phyloP scores from a whole-genome alignment of 495 filamentous ascomycete species.

The Aspergillus indologenus region DNA sequence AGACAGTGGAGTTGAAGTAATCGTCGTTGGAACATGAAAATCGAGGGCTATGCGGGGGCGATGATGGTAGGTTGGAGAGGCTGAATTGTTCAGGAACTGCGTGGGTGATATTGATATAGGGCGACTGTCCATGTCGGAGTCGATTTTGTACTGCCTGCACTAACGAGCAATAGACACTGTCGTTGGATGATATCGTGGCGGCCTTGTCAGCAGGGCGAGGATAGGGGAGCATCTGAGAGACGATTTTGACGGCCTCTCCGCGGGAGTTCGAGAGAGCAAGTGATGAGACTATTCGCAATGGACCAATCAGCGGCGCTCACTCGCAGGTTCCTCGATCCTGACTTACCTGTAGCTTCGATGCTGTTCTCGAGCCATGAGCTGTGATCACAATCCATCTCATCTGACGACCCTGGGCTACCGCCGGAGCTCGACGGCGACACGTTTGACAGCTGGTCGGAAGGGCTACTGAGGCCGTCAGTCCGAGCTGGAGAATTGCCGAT shows the following conservation, averaged over 20 bases:
- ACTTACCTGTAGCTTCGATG: slow-evolving; percentile 42
- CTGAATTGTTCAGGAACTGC: slow-evolving; percentile 62
- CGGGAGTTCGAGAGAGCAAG: slow-evolving; percentile 33
- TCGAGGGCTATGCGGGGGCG: slow-evolving; percentile 58
- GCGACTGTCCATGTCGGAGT: slow-evolving; percentile 42
- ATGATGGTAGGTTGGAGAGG: slow-evolving; percentile 58
- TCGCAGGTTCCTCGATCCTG: not conserved
- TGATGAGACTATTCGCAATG: slow-evolving; percentile 31
- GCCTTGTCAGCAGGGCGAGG: slow-evolving; percentile 50
- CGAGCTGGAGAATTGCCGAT: slow-evolving; percentile 29
- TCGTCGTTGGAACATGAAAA: slow-evolving; percentile 43
- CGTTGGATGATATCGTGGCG: slow-evolving; percentile 29
- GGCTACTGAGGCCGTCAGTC: slow-evolving; percentile 31
- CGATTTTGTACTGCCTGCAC: slow-evolving; percentile 53
- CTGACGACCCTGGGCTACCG: slow-evolving; percentile 34
- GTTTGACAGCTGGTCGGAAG: slow-evolving; percentile 36
- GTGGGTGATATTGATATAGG: slow-evolving; percentile 62
- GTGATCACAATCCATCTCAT: slow-evolving; percentile 41
- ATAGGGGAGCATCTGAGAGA: slow-evolving; percentile 62
- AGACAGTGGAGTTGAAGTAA: slow-evolving; percentile 56
- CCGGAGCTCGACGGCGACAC: slow-evolving; percentile 36
- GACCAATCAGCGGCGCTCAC: slow-evolving; percentile 7
- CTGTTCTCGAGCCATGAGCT: slow-evolving; percentile 46
- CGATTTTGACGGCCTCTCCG: slow-evolving; percentile 50
- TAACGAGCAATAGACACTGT: slow-evolving; percentile 47